Percentiles rank a stretch among this genome's conserved stretches.
These are phyloP conservation scores for Aspergillus phoenicis DNA, from an alignment of 2,329 filamentous ascomycete species.

Conservation along the genomic window DNA sequence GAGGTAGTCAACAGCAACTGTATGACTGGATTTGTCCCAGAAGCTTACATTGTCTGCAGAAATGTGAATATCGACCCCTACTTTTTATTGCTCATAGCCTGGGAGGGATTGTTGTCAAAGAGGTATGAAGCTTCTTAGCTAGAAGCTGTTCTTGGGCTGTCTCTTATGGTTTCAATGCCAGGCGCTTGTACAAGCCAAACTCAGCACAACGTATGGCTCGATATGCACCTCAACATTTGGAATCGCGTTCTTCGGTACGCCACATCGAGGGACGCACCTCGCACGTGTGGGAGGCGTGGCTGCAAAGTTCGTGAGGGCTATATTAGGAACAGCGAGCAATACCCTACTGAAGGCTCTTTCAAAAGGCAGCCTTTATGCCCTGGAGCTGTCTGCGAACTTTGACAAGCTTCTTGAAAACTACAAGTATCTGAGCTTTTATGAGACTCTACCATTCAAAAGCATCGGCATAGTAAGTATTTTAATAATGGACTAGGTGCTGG, in stretches of 20 bases:
- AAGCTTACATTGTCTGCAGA: neutral
- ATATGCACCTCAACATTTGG: constrained; percentile 24
- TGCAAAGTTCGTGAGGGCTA: constrained; percentile 20
- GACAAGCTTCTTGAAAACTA: constrained; percentile 17
- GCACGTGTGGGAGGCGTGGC: constrained; percentile 22
- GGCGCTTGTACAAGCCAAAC: constrained; percentile 22
- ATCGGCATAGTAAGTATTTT: constrained; percentile 15
- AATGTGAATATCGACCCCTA: constrained; percentile 22
- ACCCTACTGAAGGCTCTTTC: constrained; percentile 26
- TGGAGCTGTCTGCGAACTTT: constrained; percentile 18
- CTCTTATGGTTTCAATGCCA: neutral
- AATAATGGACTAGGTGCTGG: neutral
- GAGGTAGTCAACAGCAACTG: constrained; percentile 3
- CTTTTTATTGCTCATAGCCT: constrained; percentile 33
- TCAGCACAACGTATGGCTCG: constrained; percentile 16
- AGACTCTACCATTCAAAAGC: constrained; percentile 17
- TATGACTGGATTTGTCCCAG: neutral
- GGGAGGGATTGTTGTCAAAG: constrained; percentile 34
- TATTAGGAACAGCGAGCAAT: constrained; percentile 21
- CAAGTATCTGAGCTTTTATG: constrained; percentile 19
- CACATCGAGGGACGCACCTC: constrained; percentile 26
- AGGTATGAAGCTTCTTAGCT: constrained; percentile 17
- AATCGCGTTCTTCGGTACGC: constrained; percentile 30
- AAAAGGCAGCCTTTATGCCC: constrained; percentile 21
- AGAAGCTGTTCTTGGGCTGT: neutral